phyloP scores from a whole-genome alignment of 2,329 filamentous ascomycete genomes.

The Alternaria sp. region DNA sequence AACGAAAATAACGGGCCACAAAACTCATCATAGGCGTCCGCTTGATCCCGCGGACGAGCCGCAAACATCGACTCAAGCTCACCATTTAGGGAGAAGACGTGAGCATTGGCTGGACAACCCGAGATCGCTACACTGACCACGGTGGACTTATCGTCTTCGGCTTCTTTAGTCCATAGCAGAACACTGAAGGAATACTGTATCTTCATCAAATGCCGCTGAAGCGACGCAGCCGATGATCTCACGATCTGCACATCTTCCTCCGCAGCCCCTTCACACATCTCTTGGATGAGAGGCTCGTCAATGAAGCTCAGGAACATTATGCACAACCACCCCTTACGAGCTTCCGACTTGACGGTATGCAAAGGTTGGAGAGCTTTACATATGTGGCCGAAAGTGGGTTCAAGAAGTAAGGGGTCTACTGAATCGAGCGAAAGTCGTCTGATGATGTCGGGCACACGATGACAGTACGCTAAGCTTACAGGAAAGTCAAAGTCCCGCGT shows the following conservation, averaged over 20 bases:
- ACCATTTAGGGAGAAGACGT: background rate
- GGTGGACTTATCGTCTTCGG: fast-evolving
- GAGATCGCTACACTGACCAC: background rate
- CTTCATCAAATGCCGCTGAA: background rate
- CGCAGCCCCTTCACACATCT: background rate
- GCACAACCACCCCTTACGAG: background rate
- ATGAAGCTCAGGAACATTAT: background rate
- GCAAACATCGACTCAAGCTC: background rate
- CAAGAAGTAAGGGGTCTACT: background rate
- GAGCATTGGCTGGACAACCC: background rate
- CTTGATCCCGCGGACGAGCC: background rate
- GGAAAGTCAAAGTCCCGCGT: background rate
- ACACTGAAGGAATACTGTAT: background rate
- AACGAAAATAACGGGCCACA: background rate
- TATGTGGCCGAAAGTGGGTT: background rate
- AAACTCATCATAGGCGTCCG: background rate
- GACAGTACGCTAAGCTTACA: background rate
- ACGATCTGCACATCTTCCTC: background rate
- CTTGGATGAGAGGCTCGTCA: background rate
- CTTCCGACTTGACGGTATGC: background rate
- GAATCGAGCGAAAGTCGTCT: background rate
- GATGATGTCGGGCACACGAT: background rate
- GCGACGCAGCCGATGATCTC: fast-evolving
- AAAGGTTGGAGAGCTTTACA: background rate
- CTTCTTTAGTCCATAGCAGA: background rate